Percentiles rank a stretch among this genome's conserved stretches.
phyloP scores from a whole-genome alignment of 1,284 basidiomycete species.

The Trichosporon asahii region DNA sequence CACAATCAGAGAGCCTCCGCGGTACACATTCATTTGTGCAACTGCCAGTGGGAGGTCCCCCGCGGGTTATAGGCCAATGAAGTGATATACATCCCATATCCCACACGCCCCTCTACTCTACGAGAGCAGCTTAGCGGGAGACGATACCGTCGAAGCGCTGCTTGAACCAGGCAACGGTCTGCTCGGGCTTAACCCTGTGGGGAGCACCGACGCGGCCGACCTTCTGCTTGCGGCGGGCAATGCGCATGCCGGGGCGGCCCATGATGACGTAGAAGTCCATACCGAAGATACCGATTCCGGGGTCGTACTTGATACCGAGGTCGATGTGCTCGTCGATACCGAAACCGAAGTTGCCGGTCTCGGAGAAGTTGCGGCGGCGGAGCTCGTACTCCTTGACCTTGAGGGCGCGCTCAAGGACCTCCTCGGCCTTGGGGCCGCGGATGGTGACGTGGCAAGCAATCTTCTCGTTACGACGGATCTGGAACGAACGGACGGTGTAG shows the following conservation, averaged over 20 bases:
- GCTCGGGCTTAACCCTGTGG: constrained; percentile 87
- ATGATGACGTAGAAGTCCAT: constrained; percentile 99
- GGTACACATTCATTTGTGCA: constrained; percentile 12
- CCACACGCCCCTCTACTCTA: constrained; percentile 9
- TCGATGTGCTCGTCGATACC: constrained; percentile 99
- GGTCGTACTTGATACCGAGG: constrained; percentile 96
- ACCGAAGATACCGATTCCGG: constrained; percentile 93
- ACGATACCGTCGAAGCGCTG: constrained; percentile 97
- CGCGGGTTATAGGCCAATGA: constrained; percentile 11
- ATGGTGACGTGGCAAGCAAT: constrained; percentile 99
- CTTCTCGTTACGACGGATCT: constrained; percentile 99
- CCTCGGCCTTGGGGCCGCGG: constrained; percentile 98
- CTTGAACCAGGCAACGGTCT: constrained; percentile 98
- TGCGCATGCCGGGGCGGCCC: constrained; percentile 91
- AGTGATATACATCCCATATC: constrained; percentile 12
- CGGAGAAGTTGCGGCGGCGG: constrained; percentile 82
- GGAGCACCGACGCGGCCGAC: constrained; percentile 79
- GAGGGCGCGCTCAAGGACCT: constrained; percentile 97
- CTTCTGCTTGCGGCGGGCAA: constrained; percentile 87
- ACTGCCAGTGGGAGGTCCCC: constrained; percentile 11
- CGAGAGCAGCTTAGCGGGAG: constrained; percentile 42
- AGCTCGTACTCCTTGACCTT: constrained; percentile 99
- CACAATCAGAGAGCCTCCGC: constrained; percentile 10
- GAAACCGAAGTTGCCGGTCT: constrained; percentile 98
- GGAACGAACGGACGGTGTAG: constrained; percentile 98